Conservation (phyloP, 1,284 basidiomycete genomes). For the Cutaneotrichosporon mucoides region DNA sequence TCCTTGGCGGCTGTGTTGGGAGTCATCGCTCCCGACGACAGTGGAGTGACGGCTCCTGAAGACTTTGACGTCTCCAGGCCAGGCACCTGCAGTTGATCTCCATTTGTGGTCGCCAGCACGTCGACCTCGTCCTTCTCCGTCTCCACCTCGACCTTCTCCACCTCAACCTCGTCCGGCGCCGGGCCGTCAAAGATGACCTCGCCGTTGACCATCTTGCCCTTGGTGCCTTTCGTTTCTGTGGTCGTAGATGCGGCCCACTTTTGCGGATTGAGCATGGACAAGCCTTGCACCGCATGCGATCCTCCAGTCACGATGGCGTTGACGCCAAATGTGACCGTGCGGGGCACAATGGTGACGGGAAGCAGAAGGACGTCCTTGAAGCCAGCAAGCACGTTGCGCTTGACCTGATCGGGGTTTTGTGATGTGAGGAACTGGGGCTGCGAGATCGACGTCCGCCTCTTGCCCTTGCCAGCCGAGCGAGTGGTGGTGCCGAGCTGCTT, state of each 20-base stretch:
- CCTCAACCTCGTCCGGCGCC: slow-evolving; percentile 52
- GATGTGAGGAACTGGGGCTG: slow-evolving; percentile 67
- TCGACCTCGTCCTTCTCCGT: slow-evolving; percentile 16
- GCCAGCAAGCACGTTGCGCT: slow-evolving; percentile 84
- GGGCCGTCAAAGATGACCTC: slow-evolving; percentile 60
- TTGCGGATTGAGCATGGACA: slow-evolving; percentile 80
- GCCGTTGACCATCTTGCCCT: slow-evolving; percentile 26
- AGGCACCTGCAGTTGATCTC: slow-evolving; percentile 4
- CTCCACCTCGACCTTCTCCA: slow-evolving; percentile 14
- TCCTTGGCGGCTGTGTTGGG: neutral
- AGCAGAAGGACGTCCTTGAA: slow-evolving; percentile 86
- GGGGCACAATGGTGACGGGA: slow-evolving; percentile 93
- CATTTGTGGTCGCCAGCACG: neutral
- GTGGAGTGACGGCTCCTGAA: slow-evolving; percentile 2
- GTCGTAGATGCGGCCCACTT: slow-evolving; percentile 58
- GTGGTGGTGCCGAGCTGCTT: slow-evolving; percentile 27
- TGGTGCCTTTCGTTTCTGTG: slow-evolving; percentile 11
- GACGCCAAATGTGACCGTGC: slow-evolving; percentile 67
- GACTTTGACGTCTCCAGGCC: neutral
- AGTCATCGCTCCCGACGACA: neutral
- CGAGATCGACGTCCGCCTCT: neutral
- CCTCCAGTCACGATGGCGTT: slow-evolving; percentile 62
- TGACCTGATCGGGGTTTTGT: slow-evolving; percentile 84
- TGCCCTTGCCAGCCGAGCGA: neutral
- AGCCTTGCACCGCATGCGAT: slow-evolving; percentile 73